phyloP scores from a whole-genome alignment of 768 basidiomycete genomes.

The Auricularia sp. region DNA sequence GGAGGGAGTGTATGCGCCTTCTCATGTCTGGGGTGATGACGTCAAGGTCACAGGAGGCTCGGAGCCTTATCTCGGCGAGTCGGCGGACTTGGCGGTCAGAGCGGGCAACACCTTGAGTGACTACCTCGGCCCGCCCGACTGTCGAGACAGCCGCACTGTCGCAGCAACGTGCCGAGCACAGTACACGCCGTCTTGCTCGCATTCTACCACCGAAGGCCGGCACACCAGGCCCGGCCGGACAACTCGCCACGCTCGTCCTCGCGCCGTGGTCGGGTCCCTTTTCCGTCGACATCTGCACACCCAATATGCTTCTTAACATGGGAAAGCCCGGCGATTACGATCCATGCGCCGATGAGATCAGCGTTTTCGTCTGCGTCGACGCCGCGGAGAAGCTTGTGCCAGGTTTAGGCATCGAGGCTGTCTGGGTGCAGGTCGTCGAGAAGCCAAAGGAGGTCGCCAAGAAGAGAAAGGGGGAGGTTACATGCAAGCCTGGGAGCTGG shows the following conservation, averaged over 20 bases:
- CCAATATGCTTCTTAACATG: slow-evolving; percentile 15
- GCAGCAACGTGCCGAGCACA: slow-evolving; percentile 55
- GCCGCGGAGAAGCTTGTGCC: slow-evolving; percentile 31
- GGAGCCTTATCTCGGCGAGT: slow-evolving; percentile 4
- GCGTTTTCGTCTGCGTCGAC: slow-evolving; percentile 41
- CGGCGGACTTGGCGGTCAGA: slow-evolving; percentile 1
- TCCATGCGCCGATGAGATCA: slow-evolving; percentile 42
- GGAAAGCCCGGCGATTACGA: slow-evolving; percentile 26
- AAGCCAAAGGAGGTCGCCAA: neutral
- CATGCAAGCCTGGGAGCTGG: neutral
- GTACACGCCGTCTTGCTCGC: slow-evolving; percentile 45
- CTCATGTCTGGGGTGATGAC: slow-evolving; percentile 7
- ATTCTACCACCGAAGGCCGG: slow-evolving; percentile 33
- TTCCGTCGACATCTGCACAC: slow-evolving; percentile 7
- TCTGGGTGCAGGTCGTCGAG: slow-evolving; percentile 55
- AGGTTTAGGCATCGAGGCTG: slow-evolving; percentile 53
- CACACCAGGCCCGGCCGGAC: slow-evolving; percentile 36
- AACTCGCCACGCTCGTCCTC: slow-evolving; percentile 41
- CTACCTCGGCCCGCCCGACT: slow-evolving; percentile 47
- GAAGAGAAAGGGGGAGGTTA: neutral
- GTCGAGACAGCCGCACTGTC: slow-evolving; percentile 50
- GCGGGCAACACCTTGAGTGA: slow-evolving; percentile 22
- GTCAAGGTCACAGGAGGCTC: neutral
- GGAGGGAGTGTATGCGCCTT: slow-evolving; percentile 10
- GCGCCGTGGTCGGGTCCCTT: slow-evolving; percentile 42